Evolutionary conservation across 352 stramenopile genomes (phyloP).

Genomic region (Globisporangium nunn): DNA sequence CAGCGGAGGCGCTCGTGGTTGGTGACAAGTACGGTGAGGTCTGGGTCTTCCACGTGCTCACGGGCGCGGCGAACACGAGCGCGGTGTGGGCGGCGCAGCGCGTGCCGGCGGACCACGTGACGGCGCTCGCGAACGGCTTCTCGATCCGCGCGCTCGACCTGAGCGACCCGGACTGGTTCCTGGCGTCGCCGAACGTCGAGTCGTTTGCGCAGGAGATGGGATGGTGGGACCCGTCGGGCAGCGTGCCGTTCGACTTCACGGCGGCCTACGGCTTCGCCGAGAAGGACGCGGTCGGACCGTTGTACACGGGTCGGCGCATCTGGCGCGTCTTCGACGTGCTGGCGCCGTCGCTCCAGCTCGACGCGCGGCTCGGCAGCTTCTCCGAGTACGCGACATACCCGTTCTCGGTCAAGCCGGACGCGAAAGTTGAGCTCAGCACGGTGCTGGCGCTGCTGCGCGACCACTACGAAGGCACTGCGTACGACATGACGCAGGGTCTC

Average conservation of each 20-base stretch:
- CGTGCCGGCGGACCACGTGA: constrained; percentile 86
- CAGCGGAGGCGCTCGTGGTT: constrained; percentile 83
- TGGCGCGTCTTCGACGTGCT: constrained; percentile 86
- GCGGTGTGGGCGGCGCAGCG: constrained; percentile 92
- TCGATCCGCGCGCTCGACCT: constrained; percentile 87
- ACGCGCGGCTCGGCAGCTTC: constrained; percentile 51
- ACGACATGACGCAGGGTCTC: constrained; percentile 63
- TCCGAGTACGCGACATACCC: constrained; percentile 77
- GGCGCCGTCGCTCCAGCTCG: constrained; percentile 68
- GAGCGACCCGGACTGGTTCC: constrained; percentile 70
- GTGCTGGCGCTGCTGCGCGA: constrained; percentile 75
- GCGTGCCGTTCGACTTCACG: constrained; percentile 60
- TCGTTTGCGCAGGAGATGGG: constrained; percentile 77
- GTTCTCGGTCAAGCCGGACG: constrained; percentile 85
- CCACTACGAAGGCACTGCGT: constrained; percentile 82
- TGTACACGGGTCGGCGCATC: constrained; percentile 79
- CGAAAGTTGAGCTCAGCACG: constrained; percentile 24
- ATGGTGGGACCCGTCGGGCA: constrained; percentile 71
- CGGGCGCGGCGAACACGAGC: constrained; percentile 74
- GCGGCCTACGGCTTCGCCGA: constrained; percentile 59
- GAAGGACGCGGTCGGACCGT: constrained; percentile 42
- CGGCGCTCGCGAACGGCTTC: constrained; percentile 90
- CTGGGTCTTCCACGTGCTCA: constrained; percentile 94
- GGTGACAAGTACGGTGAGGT: constrained; percentile 83
- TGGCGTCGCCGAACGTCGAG: constrained; percentile 86